Percentiles rank a stretch among this genome's conserved stretches.
Evolutionary conservation across 345 rosid species (phyloP).

Genomic region (Cochlearia excelsa): DNA sequence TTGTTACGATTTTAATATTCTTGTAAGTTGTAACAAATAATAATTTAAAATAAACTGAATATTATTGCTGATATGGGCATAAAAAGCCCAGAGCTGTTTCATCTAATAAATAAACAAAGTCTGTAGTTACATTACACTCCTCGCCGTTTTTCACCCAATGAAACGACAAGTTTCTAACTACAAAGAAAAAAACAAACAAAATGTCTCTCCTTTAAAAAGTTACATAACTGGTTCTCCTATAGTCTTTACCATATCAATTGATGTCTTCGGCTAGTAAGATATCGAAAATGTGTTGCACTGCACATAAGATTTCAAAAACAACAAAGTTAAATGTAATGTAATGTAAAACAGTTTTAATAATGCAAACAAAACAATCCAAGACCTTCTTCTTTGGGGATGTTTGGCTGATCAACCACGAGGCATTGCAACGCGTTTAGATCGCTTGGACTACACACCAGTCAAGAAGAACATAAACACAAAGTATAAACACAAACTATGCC

Average conservation of each 20-base stretch:
- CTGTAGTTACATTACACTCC: slow-evolving; percentile 5
- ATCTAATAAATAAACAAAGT: neutral
- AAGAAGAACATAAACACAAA: neutral
- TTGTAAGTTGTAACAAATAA: no score
- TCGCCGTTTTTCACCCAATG: neutral
- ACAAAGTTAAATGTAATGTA: neutral
- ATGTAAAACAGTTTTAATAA: neutral
- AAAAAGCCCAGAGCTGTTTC: neutral
- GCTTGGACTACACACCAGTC: slow-evolving; percentile 38
- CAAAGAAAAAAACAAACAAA: neutral
- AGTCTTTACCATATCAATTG: slow-evolving; percentile 17
- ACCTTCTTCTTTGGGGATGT: slow-evolving; percentile 77
- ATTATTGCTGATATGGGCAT: no score
- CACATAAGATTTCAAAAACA: slow-evolving; percentile 24
- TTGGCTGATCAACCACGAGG: slow-evolving; percentile 80
- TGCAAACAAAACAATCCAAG: slow-evolving; percentile 1
- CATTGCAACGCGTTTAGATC: slow-evolving; percentile 62
- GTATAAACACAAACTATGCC: neutral
- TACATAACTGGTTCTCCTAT: no score
- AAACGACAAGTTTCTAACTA: neutral
- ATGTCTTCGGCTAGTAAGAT: slow-evolving; percentile 61
- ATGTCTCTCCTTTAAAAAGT: no score
- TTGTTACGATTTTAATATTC: no score
- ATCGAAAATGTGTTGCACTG: slow-evolving; percentile 60
- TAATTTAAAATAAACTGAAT: no score